phyloP scores from a whole-genome alignment of 2,329 filamentous ascomycete species.

The Aspergillus pseudonomiae region DNA sequence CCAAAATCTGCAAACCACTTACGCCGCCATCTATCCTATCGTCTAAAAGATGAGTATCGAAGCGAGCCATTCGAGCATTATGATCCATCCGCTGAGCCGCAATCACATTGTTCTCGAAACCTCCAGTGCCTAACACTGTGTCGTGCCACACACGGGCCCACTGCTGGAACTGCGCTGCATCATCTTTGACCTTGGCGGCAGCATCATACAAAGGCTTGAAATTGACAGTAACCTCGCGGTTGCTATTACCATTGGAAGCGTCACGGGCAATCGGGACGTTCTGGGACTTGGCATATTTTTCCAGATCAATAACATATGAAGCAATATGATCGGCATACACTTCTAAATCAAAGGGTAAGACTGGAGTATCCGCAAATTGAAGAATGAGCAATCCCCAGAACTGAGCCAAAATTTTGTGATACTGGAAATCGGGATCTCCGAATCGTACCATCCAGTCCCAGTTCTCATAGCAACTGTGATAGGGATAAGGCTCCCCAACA shows the following conservation, averaged over 20 bases:
- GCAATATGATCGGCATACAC: constrained; percentile 70
- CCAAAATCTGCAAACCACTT: constrained; percentile 48
- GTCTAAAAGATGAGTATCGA: constrained; percentile 84
- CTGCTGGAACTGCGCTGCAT: constrained; percentile 67
- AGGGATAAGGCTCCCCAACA: constrained; percentile 66
- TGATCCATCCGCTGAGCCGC: constrained; percentile 71
- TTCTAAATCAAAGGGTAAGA: constrained; percentile 79
- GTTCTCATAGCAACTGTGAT: constrained; percentile 86
- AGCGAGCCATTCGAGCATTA: constrained; percentile 76
- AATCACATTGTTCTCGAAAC: constrained; percentile 73
- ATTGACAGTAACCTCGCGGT: constrained; percentile 46
- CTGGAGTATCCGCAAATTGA: constrained; percentile 77
- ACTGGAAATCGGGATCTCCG: constrained; percentile 79
- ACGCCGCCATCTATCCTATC: constrained; percentile 71
- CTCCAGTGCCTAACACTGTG: constrained; percentile 69
- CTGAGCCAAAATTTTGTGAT: constrained; percentile 78
- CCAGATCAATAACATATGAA: constrained; percentile 68
- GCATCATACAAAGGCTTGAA: constrained; percentile 66
- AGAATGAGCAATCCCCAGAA: constrained; percentile 81
- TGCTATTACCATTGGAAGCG: constrained; percentile 4
- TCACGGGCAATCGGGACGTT: constrained; percentile 40
- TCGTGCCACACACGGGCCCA: constrained; percentile 81
- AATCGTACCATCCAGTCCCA: constrained; percentile 81
- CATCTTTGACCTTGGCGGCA: constrained; percentile 60
- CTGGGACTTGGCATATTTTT: constrained; percentile 64